A percentile compares a stretch with the other conserved stretches of the same genome.
These are phyloP conservation scores for Geotrichum siamense DNA, from an alignment of 1,139 yeast species.

Conservation along the genomic window DNA sequence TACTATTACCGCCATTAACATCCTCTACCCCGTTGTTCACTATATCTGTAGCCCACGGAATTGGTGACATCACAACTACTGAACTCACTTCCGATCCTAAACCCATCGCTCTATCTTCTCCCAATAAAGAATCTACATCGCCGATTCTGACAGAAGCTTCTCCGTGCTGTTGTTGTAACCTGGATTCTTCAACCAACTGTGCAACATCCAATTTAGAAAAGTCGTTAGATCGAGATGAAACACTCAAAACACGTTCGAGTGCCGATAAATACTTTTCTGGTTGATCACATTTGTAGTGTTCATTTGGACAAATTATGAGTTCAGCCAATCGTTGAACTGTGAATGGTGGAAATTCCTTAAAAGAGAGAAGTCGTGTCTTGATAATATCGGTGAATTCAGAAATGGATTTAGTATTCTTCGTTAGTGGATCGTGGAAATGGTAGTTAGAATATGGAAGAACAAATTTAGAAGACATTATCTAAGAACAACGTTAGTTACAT, in stretches of 20 bases:
- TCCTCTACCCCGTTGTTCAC: not conserved
- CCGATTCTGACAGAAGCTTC: not conserved
- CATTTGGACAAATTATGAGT: conserved; percentile 40
- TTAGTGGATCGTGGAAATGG: conserved; percentile 24
- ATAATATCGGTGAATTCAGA: conserved; percentile 25
- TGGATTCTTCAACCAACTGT: conserved; percentile 10
- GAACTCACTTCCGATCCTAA: conserved; percentile 7
- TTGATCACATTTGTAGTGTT: conserved; percentile 33
- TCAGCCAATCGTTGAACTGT: conserved; percentile 53
- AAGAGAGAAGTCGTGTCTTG: conserved; percentile 30
- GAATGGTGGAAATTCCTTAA: conserved; percentile 46
- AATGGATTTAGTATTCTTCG: conserved; percentile 23
- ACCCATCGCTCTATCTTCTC: too few species aligned
- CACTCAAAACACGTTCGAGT: conserved; percentile 32
- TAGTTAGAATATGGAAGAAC: conserved; percentile 8
- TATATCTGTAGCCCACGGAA: conserved; percentile 14
- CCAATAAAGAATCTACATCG: not conserved
- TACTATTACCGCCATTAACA: not conserved
- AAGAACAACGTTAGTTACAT: too few species aligned
- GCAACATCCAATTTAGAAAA: conserved; percentile 23
- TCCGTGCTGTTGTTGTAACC: not conserved
- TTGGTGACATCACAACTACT: conserved; percentile 18
- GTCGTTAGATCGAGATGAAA: conserved; percentile 31
- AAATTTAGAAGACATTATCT: conserved; percentile 8
- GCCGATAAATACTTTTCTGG: conserved; percentile 38